phyloP scores from a whole-genome alignment of 2,329 filamentous ascomycete species.

The Diaporthe sp. region DNA sequence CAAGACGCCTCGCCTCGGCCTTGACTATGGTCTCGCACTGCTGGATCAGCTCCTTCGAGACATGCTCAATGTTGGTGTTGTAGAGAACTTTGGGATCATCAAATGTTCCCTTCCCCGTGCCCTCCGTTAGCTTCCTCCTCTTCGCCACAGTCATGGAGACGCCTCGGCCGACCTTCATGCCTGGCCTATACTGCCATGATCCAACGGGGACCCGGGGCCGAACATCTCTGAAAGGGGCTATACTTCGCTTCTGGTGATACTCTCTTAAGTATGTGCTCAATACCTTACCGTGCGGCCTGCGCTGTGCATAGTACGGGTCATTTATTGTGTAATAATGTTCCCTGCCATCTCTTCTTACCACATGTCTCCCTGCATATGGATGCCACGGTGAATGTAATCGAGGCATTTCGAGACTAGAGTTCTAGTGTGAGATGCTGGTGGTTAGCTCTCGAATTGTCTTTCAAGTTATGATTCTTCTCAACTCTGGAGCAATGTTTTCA shows the following conservation, averaged over 20 bases:
- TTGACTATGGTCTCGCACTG: neutral
- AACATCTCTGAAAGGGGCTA: rapidly evolving
- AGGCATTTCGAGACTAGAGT: neutral
- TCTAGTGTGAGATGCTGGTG: neutral
- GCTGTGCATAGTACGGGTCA: neutral
- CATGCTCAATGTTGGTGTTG: neutral
- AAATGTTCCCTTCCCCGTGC: neutral
- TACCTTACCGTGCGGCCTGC: neutral
- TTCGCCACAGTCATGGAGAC: neutral
- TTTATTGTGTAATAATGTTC: neutral
- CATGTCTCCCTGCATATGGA: neutral
- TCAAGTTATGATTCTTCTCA: no score
- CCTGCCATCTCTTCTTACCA: neutral
- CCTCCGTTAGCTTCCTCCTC: rapidly evolving
- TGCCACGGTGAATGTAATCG: neutral
- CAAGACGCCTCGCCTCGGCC: neutral
- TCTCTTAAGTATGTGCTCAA: rapidly evolving
- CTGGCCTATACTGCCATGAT: neutral
- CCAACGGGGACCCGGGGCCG: neutral
- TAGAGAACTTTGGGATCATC: neutral
- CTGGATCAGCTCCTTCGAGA: neutral
- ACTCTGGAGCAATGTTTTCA: no score
- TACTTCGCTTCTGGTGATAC: neutral
- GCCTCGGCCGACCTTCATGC: neutral
- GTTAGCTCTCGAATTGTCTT: neutral